Base-by-base conservation (phyloP, 805 yeast species). In the Ogataea parapolymorpha region DNA sequence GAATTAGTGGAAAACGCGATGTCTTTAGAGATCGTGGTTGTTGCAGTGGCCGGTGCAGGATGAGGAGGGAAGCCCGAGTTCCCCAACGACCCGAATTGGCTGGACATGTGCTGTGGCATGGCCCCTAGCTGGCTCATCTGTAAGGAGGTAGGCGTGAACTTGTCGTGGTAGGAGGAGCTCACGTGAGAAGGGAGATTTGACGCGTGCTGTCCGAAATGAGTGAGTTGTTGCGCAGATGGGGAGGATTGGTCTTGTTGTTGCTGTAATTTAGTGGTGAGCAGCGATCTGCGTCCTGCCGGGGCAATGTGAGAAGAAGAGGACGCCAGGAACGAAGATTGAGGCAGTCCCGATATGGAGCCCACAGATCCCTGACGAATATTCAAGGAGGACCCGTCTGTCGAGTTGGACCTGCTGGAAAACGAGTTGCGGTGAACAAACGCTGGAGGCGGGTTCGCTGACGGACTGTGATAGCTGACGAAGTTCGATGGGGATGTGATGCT, bases 11-110 rank as follows among this genome's bases (percentile, higher is more conserved):
- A 65, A 50, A 58, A 68, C 36, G 74, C 77, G 17, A 67, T 56
- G 49, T 75, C 80, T 52, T 67, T 72, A 12, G 77, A 69, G 23
- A 78, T 65, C 44, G 67, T 71, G 1, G 84, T 78, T 3, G 84
- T 78, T 8, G 84, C 77, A 9, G 69, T 67, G 6, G 78, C 68
- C 15, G 70, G 70, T 0, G 71, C 58, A 17, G 73, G 71, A 26
- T 65, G 66, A 18, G 64, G 67, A 14, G 56, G 60, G 41, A 55
- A 54, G 7, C 58, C 58, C 18, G 46, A 41, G 28, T 40, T 33
- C 6, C 39, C 38, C 18, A 34, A 27, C 44, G 42, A 16, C 50
- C 42, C 51, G 44, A 42, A 34, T 38, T 50, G 17, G 40, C 26
- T 26, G 45, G 47, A 14, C 55, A 31, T 37, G 10, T 52, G 37